Evolutionary conservation across 768 basidiomycete species (phyloP), one percentile per base, ranked within the genome.

Genomic region (Hydnum rufescens): DNA sequence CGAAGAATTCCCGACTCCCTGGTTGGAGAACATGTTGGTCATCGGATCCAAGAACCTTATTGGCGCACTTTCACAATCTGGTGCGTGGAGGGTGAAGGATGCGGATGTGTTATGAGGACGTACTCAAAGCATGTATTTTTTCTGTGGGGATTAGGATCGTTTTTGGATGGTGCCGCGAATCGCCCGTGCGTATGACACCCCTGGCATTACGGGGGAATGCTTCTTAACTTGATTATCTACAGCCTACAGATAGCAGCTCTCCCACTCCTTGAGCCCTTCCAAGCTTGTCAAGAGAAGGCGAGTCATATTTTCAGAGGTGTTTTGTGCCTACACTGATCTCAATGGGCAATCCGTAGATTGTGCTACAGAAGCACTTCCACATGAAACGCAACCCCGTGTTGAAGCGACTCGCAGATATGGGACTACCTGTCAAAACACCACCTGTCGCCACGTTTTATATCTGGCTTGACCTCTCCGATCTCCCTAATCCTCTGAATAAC

Each of bases 1-100:
- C 90, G 3, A 96, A 93, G 82, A 90, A 90, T 65, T 93, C 84
- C 82, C 79, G 90, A 60, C 77, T 92, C 52, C 89, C 90, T 4
- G 92, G 92, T 32, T 96, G 88, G 88, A 75, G 92, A 57, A 70
- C 90, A 36, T 92, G 88, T 67, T 88, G 67, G 88, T 95, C 30
- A 63, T 93, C 22, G 90, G 88, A 0, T 90, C 90, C 16, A 88
- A 82, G 67, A 82, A 85, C 63, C 63, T 95, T 43, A 72, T 95
- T 58, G 79, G 80, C 4, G 90, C 90, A 1, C 74, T 96, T 39
- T 86, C 84, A n/a, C 92, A 96, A 62, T 82, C 83, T 23, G 85
- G 82, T 68, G n/a, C n/a, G n/a, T n/a, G n/a, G n/a, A n/a, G 55
- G 43, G 66, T 64, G 6, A 46, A 54, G 8, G 48, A 19, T 8